Evolutionary conservation across 305 asterid genomes (phyloP).

Genomic region (Fraxinus albicans): DNA sequence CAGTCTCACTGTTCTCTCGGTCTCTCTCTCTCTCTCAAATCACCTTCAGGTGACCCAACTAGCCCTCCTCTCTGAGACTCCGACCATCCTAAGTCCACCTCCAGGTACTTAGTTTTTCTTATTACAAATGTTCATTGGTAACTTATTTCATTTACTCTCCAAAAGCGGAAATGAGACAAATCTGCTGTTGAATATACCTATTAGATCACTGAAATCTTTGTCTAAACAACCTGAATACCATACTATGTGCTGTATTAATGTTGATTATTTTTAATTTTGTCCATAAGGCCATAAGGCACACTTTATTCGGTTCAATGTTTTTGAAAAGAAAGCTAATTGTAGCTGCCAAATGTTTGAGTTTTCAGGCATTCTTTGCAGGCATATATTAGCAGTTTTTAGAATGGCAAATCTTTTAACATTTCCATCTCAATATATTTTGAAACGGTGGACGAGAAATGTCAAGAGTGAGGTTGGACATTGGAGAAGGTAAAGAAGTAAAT

Average conservation of each 20-base stretch:
- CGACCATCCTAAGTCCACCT: no score
- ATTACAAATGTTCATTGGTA: no score
- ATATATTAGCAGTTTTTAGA: constrained; percentile 61
- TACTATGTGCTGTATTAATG: neutral
- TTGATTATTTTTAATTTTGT: neutral
- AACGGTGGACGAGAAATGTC: constrained; percentile 71
- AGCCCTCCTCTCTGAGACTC: no score
- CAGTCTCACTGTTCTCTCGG: no score
- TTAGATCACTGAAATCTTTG: neutral
- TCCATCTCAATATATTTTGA: constrained; percentile 53
- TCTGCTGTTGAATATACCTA: neutral
- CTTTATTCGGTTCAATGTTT: constrained; percentile 57
- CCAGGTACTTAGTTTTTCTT: neutral
- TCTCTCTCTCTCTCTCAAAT: no score
- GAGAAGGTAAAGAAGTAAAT: no score
- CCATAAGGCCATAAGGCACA: constrained; percentile 45
- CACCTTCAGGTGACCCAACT: no score
- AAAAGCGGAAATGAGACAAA: neutral
- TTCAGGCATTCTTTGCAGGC: constrained; percentile 67
- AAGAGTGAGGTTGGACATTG: constrained; percentile 56
- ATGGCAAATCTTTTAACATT: constrained; percentile 65
- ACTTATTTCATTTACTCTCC: neutral
- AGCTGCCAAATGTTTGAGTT: constrained; percentile 68
- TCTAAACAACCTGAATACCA: no score
- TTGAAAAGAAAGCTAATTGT: constrained; percentile 59